Evolutionary conservation across 2,329 filamentous ascomycete species (phyloP).

Genomic region (Biscogniauxia mediterranea): DNA sequence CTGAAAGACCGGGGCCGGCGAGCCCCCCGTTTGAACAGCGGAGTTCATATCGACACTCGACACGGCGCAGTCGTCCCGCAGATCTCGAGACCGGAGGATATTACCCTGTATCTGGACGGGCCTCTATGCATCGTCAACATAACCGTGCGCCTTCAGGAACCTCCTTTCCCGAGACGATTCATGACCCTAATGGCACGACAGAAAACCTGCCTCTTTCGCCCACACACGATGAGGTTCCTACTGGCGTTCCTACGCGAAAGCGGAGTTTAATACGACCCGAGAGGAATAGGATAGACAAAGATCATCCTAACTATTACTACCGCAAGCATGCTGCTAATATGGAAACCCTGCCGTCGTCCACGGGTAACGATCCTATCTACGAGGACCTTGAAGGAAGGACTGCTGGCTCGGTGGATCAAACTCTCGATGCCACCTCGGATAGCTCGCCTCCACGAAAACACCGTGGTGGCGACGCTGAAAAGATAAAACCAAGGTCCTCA

Average conservation of each 20-base stretch:
- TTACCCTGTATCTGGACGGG: conserved; percentile 39
- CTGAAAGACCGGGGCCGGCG: conserved; percentile 60
- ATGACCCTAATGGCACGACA: conserved; percentile 53
- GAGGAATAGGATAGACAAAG: conserved; percentile 76
- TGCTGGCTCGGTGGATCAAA: conserved; percentile 48
- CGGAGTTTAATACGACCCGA: conserved; percentile 88
- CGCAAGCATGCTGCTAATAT: conserved; percentile 92
- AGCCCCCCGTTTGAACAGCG: conserved; percentile 60
- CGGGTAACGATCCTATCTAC: conserved; percentile 83
- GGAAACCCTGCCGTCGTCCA: conserved; percentile 84
- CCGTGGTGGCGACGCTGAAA: conserved; percentile 39
- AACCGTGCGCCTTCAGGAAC: conserved; percentile 56
- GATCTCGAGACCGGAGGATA: conserved; percentile 69
- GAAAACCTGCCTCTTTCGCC: conserved; percentile 56
- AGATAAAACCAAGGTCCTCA: conserved; percentile 33
- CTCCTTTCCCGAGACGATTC: conserved; percentile 58
- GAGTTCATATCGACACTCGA: conserved; percentile 65
- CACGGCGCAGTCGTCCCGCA: conserved; percentile 61
- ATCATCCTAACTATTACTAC: conserved; percentile 95
- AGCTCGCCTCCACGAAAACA: conserved; percentile 40
- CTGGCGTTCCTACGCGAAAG: conserved; percentile 57
- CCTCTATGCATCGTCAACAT: conserved; percentile 41
- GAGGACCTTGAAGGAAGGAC: conserved; percentile 72
- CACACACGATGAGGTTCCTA: conserved; percentile 35
- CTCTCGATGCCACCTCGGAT: conserved; percentile 46